These are phyloP conservation scores for Phaeoacremonium minimum DNA, from an alignment of 2,329 filamentous ascomycete species.

Conservation along the genomic window DNA sequence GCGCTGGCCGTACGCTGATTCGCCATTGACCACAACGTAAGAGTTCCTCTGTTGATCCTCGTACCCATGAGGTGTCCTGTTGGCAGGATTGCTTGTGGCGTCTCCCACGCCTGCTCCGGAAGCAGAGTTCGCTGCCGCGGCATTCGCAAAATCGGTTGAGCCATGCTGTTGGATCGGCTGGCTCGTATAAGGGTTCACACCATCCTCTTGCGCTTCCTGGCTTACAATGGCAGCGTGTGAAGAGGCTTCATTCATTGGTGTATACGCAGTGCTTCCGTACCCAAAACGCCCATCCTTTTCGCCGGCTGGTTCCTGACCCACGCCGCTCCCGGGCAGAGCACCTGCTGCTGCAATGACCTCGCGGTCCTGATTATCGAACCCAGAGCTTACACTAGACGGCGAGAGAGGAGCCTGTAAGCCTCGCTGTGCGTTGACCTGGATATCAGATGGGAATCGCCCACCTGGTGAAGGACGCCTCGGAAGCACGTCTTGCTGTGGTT, in stretches of 20 bases:
- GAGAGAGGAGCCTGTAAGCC: constrained; percentile 77
- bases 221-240: constrained; percentile 46
- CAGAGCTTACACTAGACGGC: constrained; percentile 78
- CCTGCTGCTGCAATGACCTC: constrained; percentile 57
- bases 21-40: background rate
- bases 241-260: constrained; percentile 42
- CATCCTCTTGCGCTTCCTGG: constrained; percentile 47
- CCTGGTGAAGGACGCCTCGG: constrained; percentile 78
- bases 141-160: constrained; percentile 4
- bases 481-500: constrained; percentile 43
- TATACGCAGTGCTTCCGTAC: constrained; percentile 42
- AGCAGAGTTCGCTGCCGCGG: background rate
- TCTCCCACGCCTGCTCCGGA: constrained; percentile 1
- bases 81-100: background rate
- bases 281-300: constrained; percentile 13
- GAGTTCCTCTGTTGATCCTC: background rate
- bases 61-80: too few relatives aligned
- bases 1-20: background rate
- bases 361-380: constrained; percentile 45
- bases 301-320: constrained; percentile 23
- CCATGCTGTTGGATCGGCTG: constrained; percentile 26
- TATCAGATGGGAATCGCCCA: constrained; percentile 94
- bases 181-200: constrained; percentile 53
- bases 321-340: constrained; percentile 43
- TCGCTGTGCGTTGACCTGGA: constrained; percentile 74